Evolutionary conservation across 345 rosid species (phyloP).

Genomic region (Arabidopsis thaliana): TAIR10.1 NC_003071.7:12071501-12072000

Average conservation of each 20-base stretch:
- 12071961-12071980: not conserved
- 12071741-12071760: not conserved
- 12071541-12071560: not conserved
- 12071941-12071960: slow-evolving; percentile 12
- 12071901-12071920: slow-evolving; percentile 3
- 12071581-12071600: slow-evolving; percentile 19
- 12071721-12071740: not conserved
- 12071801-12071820: slow-evolving; percentile 13
- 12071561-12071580: not conserved
- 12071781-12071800: not conserved
- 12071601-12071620: not conserved
- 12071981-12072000: not conserved
- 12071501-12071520: not conserved
- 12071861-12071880: slow-evolving; percentile 12
- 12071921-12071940: not conserved
- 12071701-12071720: slow-evolving; percentile 9
- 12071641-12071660: slow-evolving; percentile 5
- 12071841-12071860: slow-evolving; percentile 5
- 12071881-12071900: slow-evolving; percentile 9
- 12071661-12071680: slow-evolving; percentile 19
- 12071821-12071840: slow-evolving; percentile 15
- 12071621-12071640: slow-evolving; percentile 7
- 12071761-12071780: not conserved
- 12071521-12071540: not conserved
- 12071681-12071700: not conserved